Evolutionary conservation across 2,329 filamentous ascomycete species (phyloP).

Genomic region (Fusarium caatingaense): DNA sequence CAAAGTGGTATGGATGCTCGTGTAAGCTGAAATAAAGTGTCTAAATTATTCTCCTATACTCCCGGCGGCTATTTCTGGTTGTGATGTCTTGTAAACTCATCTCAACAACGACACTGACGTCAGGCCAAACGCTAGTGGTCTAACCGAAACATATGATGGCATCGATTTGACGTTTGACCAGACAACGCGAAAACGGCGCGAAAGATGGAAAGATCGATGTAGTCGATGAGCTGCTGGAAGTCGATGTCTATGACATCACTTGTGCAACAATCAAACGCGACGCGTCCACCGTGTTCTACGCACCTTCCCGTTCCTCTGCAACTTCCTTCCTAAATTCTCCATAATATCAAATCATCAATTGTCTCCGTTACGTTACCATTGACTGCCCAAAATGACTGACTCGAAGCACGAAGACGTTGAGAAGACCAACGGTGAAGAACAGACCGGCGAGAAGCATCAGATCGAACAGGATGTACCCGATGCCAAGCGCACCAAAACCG

Average conservation of each 20-base stretch:
- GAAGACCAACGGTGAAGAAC: slow-evolving; percentile 18
- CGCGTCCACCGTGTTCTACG: slow-evolving; percentile 12
- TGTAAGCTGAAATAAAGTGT: background rate
- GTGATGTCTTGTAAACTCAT: background rate
- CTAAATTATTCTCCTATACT: background rate
- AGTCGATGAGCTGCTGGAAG: background rate
- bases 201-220: background rate
- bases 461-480: slow-evolving; percentile 44
- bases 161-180: slow-evolving; percentile 10
- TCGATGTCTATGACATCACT: slow-evolving; percentile 44
- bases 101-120: background rate
- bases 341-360: background rate
- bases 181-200: slow-evolving; percentile 26
- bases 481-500: slow-evolving; percentile 45
- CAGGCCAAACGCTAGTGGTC: background rate
- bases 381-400: slow-evolving; percentile 26
- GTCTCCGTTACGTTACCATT: background rate
- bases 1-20: too few relatives aligned
- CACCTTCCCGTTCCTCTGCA: background rate
- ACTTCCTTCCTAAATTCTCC: background rate
- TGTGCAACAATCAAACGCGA: slow-evolving; percentile 29
- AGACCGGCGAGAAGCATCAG: slow-evolving; percentile 47
- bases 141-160: slow-evolving; percentile 5
- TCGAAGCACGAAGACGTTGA: slow-evolving; percentile 12
- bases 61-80: background rate